Evolutionary conservation across 2,329 filamentous ascomycete genomes (phyloP).

Genomic region (Diplocarpon rosae): DNA sequence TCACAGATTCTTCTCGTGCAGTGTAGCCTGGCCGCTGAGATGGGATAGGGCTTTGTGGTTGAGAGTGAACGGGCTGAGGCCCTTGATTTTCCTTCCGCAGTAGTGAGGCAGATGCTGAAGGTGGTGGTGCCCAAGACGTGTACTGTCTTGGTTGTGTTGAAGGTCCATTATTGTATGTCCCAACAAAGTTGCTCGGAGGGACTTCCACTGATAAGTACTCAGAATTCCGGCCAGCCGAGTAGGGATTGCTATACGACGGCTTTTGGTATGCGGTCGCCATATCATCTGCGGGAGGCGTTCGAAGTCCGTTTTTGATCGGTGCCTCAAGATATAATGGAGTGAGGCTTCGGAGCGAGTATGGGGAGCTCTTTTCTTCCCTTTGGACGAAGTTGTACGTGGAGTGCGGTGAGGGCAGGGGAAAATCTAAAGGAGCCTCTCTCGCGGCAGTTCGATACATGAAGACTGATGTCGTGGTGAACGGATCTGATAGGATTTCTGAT

Average conservation of each 20-base stretch:
- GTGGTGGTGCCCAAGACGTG: conserved; percentile 11
- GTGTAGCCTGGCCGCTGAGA: conserved; percentile 11
- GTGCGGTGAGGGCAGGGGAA: conserved; percentile 16
- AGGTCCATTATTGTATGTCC: conserved; percentile 6
- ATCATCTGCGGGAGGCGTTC: conserved; percentile 40
- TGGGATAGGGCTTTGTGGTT: conserved; percentile 17
- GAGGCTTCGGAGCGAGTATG: conserved; percentile 11
- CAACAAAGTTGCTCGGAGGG: conserved; percentile 9
- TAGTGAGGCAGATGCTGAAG: conserved; percentile 10
- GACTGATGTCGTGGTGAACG: background rate
- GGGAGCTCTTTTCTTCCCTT: conserved; percentile 15
- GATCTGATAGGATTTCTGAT: conserved; percentile 1
- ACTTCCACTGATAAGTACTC: conserved; percentile 15
- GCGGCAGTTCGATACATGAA: conserved; percentile 27
- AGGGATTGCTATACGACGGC: conserved; percentile 33
- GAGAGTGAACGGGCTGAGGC: conserved; percentile 7
- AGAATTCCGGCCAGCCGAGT: conserved; percentile 33
- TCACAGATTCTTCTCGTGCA: conserved; percentile 12
- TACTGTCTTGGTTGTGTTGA: conserved; percentile 11
- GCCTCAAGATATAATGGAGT: conserved; percentile 17
- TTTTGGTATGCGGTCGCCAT: conserved; percentile 42
- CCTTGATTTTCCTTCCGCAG: conserved; percentile 22
- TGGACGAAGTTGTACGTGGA: conserved; percentile 15
- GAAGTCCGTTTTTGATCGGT: conserved; percentile 31
- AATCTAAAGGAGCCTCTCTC: conserved; percentile 24